A percentile compares a stretch with the other conserved stretches of the same genome.
Conservation (phyloP, 257 asterid species). For the Vinca minor region DNA sequence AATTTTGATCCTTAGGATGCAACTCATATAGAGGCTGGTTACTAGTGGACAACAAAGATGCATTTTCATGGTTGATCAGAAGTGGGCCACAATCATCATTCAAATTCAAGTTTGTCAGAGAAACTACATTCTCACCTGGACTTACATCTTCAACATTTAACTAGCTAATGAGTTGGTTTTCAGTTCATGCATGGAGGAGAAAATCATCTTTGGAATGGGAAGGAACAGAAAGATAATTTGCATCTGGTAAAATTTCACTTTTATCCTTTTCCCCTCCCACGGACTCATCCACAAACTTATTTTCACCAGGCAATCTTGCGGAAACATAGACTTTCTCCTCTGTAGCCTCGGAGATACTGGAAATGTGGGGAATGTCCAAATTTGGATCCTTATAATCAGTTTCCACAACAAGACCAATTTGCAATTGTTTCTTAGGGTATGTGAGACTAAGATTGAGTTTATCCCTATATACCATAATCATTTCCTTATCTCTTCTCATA, state of each 20-base stretch:
- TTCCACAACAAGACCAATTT: too few relatives aligned
- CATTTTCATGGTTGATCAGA: constrained; percentile 19
- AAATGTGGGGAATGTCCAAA: constrained; percentile 19
- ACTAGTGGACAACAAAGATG: constrained; percentile 16
- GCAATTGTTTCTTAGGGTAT: too few relatives aligned
- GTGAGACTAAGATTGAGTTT: too few relatives aligned
- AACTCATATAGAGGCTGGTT: constrained; percentile 13
- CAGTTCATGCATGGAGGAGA: constrained; percentile 16
- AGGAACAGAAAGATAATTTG: constrained; percentile 21
- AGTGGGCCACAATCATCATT: constrained; percentile 7
- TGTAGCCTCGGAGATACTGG: constrained; percentile 25
- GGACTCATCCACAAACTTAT: constrained; percentile 23
- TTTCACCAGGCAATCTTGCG: constrained; percentile 26
- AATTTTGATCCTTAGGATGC: too few relatives aligned
- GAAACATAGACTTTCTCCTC: constrained; percentile 27
- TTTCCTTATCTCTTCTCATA: too few relatives aligned
- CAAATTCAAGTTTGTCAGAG: not conserved
- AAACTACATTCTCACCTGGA: constrained; percentile 19
- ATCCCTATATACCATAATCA: too few relatives aligned
- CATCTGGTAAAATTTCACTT: constrained; percentile 18
- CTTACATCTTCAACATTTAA: constrained; percentile 19
- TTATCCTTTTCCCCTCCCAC: constrained; percentile 12
- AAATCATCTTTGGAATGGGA: too few relatives aligned
- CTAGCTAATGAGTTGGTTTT: constrained; percentile 24
- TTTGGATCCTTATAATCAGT: too few relatives aligned